Evolutionary conservation across 148 eudicot genomes (phyloP).

Genomic region (Rhododendron vialii): DNA sequence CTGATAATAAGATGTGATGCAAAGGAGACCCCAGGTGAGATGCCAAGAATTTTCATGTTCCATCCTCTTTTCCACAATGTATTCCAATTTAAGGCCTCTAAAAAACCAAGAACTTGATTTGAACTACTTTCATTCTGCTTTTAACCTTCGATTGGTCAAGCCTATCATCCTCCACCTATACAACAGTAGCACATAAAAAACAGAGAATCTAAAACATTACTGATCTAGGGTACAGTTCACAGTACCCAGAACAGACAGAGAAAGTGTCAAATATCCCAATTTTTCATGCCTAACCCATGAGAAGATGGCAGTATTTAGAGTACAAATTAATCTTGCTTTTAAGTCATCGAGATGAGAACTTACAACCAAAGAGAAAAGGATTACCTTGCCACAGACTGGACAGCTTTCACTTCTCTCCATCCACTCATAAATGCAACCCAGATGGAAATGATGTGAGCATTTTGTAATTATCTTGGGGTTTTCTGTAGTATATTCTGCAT

Average conservation of each 20-base stretch:
- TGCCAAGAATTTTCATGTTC: neutral
- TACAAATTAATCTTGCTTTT: neutral
- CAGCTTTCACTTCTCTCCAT: conserved; percentile 97
- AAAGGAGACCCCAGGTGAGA: neutral
- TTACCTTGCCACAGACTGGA: conserved; percentile 98
- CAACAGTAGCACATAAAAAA: neutral
- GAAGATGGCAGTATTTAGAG: neutral
- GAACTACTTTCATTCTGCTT: neutral
- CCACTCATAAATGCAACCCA: conserved; percentile 97
- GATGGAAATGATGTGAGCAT: conserved; percentile 92
- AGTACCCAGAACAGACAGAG: neutral
- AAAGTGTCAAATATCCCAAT: neutral
- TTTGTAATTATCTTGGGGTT: conserved; percentile 87
- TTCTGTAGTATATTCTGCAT: conserved; percentile 81
- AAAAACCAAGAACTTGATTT: neutral
- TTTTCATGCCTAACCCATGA: neutral
- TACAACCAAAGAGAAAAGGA: neutral
- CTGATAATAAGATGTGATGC: neutral
- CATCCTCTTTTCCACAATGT: neutral
- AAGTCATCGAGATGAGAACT: neutral
- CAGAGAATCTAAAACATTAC: neutral
- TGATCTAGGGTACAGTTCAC: neutral
- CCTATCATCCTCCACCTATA: neutral
- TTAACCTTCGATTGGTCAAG: neutral
- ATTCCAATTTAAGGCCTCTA: neutral